phyloP scores from a whole-genome alignment of 139 green algal species.

The Nannochloris sp. region DNA sequence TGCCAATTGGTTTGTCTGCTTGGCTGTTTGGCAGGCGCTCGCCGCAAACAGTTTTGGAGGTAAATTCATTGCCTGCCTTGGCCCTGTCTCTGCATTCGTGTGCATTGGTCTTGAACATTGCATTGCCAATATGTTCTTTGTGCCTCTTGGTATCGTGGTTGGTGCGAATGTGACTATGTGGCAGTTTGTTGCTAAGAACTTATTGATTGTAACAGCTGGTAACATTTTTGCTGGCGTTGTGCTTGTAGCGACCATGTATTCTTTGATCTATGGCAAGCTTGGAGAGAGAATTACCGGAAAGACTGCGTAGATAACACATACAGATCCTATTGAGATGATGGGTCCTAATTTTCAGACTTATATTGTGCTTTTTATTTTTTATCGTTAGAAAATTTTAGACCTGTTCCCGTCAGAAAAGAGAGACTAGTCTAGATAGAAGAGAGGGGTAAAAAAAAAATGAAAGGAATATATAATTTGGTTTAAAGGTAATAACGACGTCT shows the following conservation, averaged over 20 bases:
- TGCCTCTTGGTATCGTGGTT: conserved; percentile 42
- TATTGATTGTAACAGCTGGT: conserved; percentile 81
- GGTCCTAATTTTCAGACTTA: no score
- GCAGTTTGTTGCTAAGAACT: conserved; percentile 51
- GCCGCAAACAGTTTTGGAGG: conserved; percentile 55
- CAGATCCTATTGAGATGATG: no score
- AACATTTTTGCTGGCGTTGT: conserved; percentile 73
- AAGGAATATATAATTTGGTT: no score
- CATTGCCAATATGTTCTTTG: conserved; percentile 73
- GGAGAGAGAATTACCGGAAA: conserved; percentile 31
- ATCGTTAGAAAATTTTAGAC: no score
- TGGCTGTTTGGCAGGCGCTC: conserved; percentile 73
- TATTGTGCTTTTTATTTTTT: no score
- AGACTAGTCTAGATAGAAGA: no score
- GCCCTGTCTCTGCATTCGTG: conserved; percentile 79
- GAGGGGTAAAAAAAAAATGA: no score
- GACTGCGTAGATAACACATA: no score
- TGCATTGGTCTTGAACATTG: conserved; percentile 77
- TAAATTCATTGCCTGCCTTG: conserved; percentile 71
- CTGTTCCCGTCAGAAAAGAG: no score
- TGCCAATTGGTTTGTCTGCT: conserved; percentile 89
- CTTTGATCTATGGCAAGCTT: conserved; percentile 41
- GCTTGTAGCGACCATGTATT: conserved; percentile 55
- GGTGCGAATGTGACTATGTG: conserved; percentile 50
- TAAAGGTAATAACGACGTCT: no score